These are phyloP conservation scores for Elongisporangium undulatum DNA, from an alignment of 352 stramenopile genomes.

Conservation along the genomic window DNA sequence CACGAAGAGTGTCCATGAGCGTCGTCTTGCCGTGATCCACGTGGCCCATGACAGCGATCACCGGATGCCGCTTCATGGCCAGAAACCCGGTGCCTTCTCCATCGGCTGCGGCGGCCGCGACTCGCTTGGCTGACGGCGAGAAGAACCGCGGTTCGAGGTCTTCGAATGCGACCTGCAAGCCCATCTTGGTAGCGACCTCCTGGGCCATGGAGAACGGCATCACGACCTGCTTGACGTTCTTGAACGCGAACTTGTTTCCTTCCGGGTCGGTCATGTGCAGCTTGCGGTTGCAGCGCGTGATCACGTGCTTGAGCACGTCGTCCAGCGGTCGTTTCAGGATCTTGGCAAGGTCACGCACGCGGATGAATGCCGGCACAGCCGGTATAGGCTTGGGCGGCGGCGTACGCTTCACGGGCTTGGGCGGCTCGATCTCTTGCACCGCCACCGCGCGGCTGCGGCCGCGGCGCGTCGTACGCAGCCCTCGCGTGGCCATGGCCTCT, in stretches of 20 bases:
- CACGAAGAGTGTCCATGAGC: constrained; percentile 96
- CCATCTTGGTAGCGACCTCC: constrained; percentile 43
- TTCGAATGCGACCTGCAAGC: constrained; percentile 41
- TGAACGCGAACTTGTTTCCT: constrained; percentile 53
- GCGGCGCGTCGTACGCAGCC: constrained; percentile 23
- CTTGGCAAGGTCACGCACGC: constrained; percentile 74
- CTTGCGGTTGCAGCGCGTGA: constrained; percentile 46
- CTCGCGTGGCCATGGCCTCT: constrained; percentile 2
- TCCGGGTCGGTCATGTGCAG: constrained; percentile 48
- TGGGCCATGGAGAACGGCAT: constrained; percentile 61
- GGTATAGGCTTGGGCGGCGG: constrained; percentile 13
- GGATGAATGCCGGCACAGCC: constrained; percentile 43
- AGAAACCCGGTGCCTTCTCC: neutral
- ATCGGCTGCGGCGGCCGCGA: constrained; percentile 8
- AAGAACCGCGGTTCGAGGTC: constrained; percentile 51
- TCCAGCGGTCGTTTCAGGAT: constrained; percentile 56
- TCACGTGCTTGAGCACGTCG: constrained; percentile 64
- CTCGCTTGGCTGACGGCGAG: constrained; percentile 1
- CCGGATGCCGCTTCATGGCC: constrained; percentile 73
- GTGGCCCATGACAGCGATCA: constrained; percentile 99
- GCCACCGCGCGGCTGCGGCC: constrained; percentile 19
- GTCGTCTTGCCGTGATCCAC: constrained; percentile 99
- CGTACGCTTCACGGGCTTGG: constrained; percentile 4
- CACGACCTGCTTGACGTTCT: constrained; percentile 72
- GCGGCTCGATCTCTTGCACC: constrained; percentile 3